Conservation (phyloP, 2,329 filamentous ascomycete species). For the Diaporthe sp. region DNA sequence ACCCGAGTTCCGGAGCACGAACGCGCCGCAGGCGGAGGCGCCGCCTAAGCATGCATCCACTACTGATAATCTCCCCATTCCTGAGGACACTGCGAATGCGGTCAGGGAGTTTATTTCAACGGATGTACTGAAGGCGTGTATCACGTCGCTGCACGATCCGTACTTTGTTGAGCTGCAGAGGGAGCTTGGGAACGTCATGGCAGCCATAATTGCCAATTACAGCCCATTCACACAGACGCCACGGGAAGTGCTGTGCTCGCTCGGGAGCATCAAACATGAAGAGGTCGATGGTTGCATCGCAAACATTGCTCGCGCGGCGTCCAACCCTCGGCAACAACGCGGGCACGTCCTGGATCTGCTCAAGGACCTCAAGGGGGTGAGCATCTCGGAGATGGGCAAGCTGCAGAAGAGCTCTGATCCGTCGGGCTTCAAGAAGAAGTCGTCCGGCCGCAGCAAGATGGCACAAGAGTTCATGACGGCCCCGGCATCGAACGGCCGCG, state of each 20-base stretch:
- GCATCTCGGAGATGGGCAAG: conserved; percentile 92
- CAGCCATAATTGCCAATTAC: conserved; percentile 84
- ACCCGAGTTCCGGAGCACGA: conserved; percentile 70
- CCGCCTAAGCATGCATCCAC: conserved; percentile 34
- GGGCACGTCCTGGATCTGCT: conserved; percentile 86
- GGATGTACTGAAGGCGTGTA: conserved; percentile 89
- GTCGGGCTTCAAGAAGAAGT: conserved; percentile 31
- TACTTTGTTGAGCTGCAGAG: conserved; percentile 98
- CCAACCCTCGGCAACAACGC: conserved; percentile 80
- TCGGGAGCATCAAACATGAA: conserved; percentile 79
- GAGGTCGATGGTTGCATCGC: conserved; percentile 75
- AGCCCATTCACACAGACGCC: conserved; percentile 76
- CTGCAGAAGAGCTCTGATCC: conserved; percentile 66
- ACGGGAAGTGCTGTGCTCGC: conserved; percentile 77
- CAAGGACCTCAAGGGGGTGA: conserved; percentile 87
- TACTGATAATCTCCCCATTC: conserved; percentile 56
- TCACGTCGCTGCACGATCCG: conserved; percentile 90
- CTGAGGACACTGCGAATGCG: conserved; percentile 66
- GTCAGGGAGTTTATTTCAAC: conserved; percentile 91
- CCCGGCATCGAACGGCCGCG: conserved; percentile 47
- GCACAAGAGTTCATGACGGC: conserved; percentile 74
- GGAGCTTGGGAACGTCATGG: conserved; percentile 89
- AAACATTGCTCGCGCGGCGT: conserved; percentile 66
- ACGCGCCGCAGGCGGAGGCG: conserved; percentile 41
- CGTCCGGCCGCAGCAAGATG: conserved; percentile 63